Evolutionary conservation across 768 basidiomycete genomes (phyloP).

Genomic region (Tylopilus vinaceipallidus): DNA sequence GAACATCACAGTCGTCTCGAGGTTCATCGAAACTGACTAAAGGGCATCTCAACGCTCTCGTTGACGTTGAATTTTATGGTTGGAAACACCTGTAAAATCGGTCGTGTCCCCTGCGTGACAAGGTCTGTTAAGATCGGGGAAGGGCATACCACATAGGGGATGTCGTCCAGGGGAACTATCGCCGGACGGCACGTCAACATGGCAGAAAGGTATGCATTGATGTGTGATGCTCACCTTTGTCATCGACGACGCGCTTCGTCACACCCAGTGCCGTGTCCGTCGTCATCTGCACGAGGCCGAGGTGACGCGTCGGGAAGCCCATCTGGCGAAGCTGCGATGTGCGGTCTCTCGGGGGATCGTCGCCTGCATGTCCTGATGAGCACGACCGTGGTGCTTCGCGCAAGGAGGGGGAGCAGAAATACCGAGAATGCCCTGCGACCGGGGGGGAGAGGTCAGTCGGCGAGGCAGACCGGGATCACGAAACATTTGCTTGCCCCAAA

Average conservation of each 20-base stretch:
- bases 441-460: background rate
- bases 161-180: constrained; percentile 61
- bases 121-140: background rate
- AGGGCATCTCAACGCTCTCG: constrained; percentile 98
- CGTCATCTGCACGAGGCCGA: constrained; percentile 94
- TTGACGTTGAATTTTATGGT: constrained; percentile 83
- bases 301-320: constrained; percentile 83
- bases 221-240: constrained; percentile 48
- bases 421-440: constrained; percentile 61
- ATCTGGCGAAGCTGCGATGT: constrained; percentile 83
- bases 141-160: constrained; percentile 64
- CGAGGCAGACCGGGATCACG: background rate
- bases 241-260: constrained; percentile 77
- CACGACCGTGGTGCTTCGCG: background rate
- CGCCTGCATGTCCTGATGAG: constrained; percentile 51
- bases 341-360: constrained; percentile 93
- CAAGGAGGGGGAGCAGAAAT: background rate
- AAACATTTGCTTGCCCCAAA: constrained; percentile 71
- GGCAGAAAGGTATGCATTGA: background rate
- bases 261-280: constrained; percentile 96
- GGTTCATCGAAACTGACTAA: constrained; percentile 53
- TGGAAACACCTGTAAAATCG: constrained; percentile 68
- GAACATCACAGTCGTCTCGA: background rate
- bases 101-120: background rate
- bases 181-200: background rate